Evolutionary conservation across 805 yeast genomes (phyloP).

Genomic region (Wickerhamiella nectarea): DNA sequence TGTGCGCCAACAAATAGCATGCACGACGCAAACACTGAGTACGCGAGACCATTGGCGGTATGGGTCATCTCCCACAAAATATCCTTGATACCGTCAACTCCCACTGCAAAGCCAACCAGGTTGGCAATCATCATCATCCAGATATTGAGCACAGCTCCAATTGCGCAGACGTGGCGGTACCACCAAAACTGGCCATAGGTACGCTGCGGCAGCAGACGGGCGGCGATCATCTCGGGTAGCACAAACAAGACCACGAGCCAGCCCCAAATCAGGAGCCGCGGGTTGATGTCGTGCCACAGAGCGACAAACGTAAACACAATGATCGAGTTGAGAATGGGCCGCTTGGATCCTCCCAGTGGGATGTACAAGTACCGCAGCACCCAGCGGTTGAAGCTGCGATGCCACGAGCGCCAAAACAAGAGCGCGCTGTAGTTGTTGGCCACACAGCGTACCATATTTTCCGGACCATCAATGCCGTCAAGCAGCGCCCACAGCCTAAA

Average conservation of each 20-base stretch:
- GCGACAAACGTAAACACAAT: slow-evolving; percentile 93
- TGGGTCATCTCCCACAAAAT: slow-evolving; percentile 57
- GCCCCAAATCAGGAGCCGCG: slow-evolving; percentile 83
- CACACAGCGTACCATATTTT: slow-evolving; percentile 93
- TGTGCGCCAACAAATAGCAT: slow-evolving; percentile 75
- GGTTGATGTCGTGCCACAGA: slow-evolving; percentile 93
- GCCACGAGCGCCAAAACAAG: slow-evolving; percentile 99
- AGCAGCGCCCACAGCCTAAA: slow-evolving; percentile 84
- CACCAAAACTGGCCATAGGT: slow-evolving; percentile 38
- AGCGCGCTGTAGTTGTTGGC: slow-evolving; percentile 84
- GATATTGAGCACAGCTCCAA: slow-evolving; percentile 78
- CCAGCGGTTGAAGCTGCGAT: slow-evolving; percentile 85
- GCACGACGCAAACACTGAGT: slow-evolving; percentile 46
- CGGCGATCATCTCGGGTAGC: slow-evolving; percentile 67
- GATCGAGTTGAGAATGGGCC: slow-evolving; percentile 60
- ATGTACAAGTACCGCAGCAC: slow-evolving; percentile 75
- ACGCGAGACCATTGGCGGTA: slow-evolving; percentile 50
- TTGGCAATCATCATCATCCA: slow-evolving; percentile 99
- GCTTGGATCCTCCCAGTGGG: slow-evolving; percentile 74
- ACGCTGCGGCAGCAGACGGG: slow-evolving; percentile 28
- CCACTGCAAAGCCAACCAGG: slow-evolving; percentile 86
- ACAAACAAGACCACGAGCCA: slow-evolving; percentile 83
- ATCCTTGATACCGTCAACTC: slow-evolving; percentile 64
- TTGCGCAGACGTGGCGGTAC: slow-evolving; percentile 71
- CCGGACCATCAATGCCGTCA: slow-evolving; percentile 95